These are phyloP conservation scores for Cytospora piceicola DNA, from an alignment of 2,329 filamentous ascomycete species.

Conservation along the genomic window DNA sequence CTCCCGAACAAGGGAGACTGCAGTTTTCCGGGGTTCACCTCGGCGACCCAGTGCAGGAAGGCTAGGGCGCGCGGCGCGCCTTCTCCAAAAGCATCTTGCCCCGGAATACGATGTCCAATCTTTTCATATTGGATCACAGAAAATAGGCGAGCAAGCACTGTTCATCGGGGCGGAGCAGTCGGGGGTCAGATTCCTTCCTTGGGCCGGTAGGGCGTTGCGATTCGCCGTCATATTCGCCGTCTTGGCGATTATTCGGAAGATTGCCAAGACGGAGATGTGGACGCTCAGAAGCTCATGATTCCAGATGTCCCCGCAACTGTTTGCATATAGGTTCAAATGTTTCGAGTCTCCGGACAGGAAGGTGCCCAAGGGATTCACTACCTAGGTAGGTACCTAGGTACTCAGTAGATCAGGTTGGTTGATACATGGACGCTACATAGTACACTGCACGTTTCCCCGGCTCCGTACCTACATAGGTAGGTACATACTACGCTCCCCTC, in stretches of 20 bases:
- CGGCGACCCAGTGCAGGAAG: background rate
- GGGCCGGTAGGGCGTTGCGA: conserved; percentile 4
- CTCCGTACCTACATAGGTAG: no score
- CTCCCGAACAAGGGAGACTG: background rate
- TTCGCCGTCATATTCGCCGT: conserved; percentile 17
- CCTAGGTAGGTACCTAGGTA: background rate
- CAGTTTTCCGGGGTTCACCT: background rate
- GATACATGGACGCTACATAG: background rate
- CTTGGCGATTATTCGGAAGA: conserved; percentile 10
- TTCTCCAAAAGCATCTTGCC: background rate
- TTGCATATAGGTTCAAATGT: background rate
- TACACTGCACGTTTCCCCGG: background rate
- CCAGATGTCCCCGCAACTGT: background rate
- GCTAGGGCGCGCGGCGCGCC: background rate
- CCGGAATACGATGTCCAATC: background rate
- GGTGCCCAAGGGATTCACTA: background rate
- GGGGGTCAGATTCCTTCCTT: background rate
- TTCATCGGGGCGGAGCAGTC: background rate
- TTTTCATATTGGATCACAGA: background rate
- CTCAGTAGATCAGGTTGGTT: background rate
- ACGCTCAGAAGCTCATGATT: background rate
- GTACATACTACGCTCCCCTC: background rate
- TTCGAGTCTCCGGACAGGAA: background rate
- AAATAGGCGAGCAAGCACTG: background rate
- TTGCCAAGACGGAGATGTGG: conserved; percentile 3